Percentiles rank a stretch among this genome's conserved stretches.
These are phyloP conservation scores for Nicotiana otophora DNA, from an alignment of 257 asterid species.

Conservation along the genomic window DNA sequence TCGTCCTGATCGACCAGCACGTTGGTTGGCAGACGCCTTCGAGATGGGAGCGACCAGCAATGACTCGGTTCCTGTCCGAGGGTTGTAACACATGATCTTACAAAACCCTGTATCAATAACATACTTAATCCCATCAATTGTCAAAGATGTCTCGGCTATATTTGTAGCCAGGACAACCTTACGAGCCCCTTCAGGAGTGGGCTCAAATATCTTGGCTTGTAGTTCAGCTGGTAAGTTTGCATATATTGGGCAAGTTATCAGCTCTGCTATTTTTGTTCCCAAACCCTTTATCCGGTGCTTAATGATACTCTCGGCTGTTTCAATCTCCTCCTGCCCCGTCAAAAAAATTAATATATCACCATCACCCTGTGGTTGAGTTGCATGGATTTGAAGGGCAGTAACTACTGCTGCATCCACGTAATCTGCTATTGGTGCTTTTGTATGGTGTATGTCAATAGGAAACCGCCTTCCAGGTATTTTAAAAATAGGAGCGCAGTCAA, in stretches of 20 bases:
- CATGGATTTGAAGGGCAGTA: slow-evolving; percentile 67
- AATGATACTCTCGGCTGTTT: slow-evolving; percentile 13
- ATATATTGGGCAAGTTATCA: slow-evolving; percentile 8
- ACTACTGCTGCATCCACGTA: slow-evolving; percentile 69
- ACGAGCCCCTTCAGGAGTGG: slow-evolving; percentile 23
- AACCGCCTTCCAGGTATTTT: slow-evolving; percentile 78
- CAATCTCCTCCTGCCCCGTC: slow-evolving; percentile 38
- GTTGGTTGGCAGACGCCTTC: slow-evolving; percentile 71
- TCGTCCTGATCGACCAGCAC: slow-evolving; percentile 79
- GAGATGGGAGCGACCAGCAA: slow-evolving; percentile 58
- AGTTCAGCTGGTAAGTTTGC: slow-evolving; percentile 14
- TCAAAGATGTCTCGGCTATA: slow-evolving; percentile 47
- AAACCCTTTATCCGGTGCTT: slow-evolving; percentile 1
- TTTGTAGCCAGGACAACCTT: slow-evolving; percentile 20
- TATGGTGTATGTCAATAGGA: slow-evolving; percentile 53
- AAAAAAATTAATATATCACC: slow-evolving; percentile 62
- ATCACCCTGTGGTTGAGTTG: slow-evolving; percentile 61
- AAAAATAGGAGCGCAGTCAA: slow-evolving; percentile 18
- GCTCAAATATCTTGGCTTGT: slow-evolving; percentile 16
- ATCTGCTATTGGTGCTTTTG: slow-evolving; percentile 79
- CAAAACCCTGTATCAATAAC: slow-evolving; percentile 78
- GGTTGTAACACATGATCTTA: slow-evolving; percentile 69
- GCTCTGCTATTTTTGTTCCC: slow-evolving; percentile 9
- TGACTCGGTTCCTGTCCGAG: slow-evolving; percentile 72
- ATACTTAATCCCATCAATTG: slow-evolving; percentile 73